These are phyloP conservation scores for Rhizodiscina lignyota DNA, from an alignment of 495 filamentous ascomycete genomes.

Conservation along the genomic window DNA sequence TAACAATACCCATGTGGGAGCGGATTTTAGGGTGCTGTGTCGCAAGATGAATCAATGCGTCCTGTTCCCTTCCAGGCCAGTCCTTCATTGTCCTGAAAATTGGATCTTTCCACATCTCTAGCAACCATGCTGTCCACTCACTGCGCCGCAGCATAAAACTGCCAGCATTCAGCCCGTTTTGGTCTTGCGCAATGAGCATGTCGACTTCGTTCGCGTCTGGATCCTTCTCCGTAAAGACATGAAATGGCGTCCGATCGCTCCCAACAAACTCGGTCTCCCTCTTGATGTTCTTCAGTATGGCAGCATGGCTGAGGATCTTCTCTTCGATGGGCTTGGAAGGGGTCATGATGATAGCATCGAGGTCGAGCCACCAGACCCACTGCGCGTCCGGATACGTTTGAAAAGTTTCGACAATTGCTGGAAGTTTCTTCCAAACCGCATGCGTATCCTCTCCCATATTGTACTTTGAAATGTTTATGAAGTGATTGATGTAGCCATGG, in stretches of 20 bases:
- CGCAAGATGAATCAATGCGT: constrained; percentile 14
- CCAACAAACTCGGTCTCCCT: constrained; percentile 1
- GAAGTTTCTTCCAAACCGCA: constrained; percentile 21
- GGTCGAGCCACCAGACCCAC: constrained; percentile 25
- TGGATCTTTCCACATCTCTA: constrained; percentile 23
- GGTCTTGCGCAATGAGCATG: constrained; percentile 22
- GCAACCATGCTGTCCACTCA: constrained; percentile 13
- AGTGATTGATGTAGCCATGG: constrained; percentile 23
- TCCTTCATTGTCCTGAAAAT: constrained; percentile 11
- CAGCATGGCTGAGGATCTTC: constrained; percentile 15
- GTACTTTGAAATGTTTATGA: constrained; percentile 23
- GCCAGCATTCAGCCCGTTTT: constrained; percentile 24
- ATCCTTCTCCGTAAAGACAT: constrained; percentile 9
- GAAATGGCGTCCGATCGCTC: constrained; percentile 1
- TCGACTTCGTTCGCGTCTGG: constrained; percentile 15
- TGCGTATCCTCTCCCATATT: constrained; percentile 15
- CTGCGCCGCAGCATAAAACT: constrained; percentile 22
- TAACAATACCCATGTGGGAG: constrained; percentile 18
- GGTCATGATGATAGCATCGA: constrained; percentile 25
- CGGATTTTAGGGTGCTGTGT: constrained; percentile 16
- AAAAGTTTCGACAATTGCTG: constrained; percentile 22
- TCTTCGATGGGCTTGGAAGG: constrained; percentile 11
- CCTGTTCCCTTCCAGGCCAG: constrained; percentile 22
- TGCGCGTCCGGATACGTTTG: constrained; percentile 18
- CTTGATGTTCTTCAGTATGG: constrained; percentile 10